Conservation (phyloP, 2,329 filamentous ascomycete genomes). For the Sclerotiophoma versabilis region DNA sequence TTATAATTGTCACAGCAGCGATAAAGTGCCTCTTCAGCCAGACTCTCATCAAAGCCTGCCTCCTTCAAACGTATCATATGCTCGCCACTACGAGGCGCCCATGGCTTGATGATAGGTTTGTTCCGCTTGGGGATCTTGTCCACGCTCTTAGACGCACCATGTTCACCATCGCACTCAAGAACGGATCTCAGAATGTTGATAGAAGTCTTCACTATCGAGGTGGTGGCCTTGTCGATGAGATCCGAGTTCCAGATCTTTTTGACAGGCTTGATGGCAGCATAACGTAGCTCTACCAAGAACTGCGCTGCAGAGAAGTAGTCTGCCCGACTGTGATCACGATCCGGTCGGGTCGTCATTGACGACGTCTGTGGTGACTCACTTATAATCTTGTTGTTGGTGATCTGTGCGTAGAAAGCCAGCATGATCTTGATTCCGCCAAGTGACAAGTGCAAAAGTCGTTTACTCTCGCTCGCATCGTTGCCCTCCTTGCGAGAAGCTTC, state of each 20-base stretch:
- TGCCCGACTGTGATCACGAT: constrained; percentile 62
- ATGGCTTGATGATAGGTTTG: constrained; percentile 58
- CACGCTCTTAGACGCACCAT: constrained; percentile 65
- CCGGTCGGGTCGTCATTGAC: constrained; percentile 58
- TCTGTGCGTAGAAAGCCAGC: constrained; percentile 77
- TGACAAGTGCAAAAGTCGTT: constrained; percentile 54
- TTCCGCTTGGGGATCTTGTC: constrained; percentile 64
- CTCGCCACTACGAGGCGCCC: constrained; percentile 59
- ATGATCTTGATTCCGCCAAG: constrained; percentile 79
- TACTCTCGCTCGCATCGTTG: constrained; percentile 54
- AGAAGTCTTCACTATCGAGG: constrained; percentile 76
- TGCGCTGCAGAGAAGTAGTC: constrained; percentile 74
- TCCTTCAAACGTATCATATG: constrained; percentile 54
- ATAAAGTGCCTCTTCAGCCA: constrained; percentile 82
- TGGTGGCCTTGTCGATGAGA: constrained; percentile 81
- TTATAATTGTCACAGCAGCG: constrained; percentile 73
- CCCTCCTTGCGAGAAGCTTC: constrained; percentile 53
- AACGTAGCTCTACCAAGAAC: constrained; percentile 84
- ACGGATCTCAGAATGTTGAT: constrained; percentile 85
- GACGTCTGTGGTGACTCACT: constrained; percentile 74
- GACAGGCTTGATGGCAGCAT: constrained; percentile 78
- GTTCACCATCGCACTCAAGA: constrained; percentile 78
- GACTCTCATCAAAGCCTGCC: constrained; percentile 61
- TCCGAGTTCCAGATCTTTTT: constrained; percentile 84
- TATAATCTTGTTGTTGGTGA: constrained; percentile 80